A percentile compares a stretch with the other conserved stretches of the same genome.
These are phyloP conservation scores for Rhynchospora pubera DNA, from an alignment of 176 grass and related monocot genomes.

Conservation along the genomic window DNA sequence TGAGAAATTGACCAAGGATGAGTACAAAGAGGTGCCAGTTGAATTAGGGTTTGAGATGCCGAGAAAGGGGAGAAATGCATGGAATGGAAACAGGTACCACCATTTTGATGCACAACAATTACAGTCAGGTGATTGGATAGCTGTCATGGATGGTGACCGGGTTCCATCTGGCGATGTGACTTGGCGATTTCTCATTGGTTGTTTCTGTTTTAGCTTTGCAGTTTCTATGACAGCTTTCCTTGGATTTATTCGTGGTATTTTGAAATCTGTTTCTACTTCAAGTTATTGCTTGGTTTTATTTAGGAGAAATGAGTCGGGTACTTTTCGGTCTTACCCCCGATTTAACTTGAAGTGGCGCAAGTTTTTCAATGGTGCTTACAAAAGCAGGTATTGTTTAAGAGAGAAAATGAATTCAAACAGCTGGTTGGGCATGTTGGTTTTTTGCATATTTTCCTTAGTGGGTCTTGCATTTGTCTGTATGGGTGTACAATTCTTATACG, in stretches of 20 bases:
- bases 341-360: conserved; percentile 62
- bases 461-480: conserved; percentile 50
- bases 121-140: conserved; percentile 77
- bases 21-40: conserved; percentile 72
- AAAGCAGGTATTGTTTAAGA: conserved; percentile 51
- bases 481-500: conserved; percentile 73
- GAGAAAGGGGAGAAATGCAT: conserved; percentile 87
- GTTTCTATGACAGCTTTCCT: conserved; percentile 45
- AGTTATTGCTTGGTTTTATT: conserved; percentile 31
- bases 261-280: conserved; percentile 43
- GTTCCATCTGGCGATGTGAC: conserved; percentile 84
- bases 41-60: conserved; percentile 65
- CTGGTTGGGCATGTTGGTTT: conserved; percentile 58
- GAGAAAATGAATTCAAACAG: conserved; percentile 57
- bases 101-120: conserved; percentile 81
- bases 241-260: conserved; percentile 51
- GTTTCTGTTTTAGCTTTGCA: conserved; percentile 34
- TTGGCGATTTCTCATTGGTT: conserved; percentile 55
- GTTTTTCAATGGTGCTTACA: conserved; percentile 43
- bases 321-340: conserved; percentile 42
- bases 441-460: conserved; percentile 51
- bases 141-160: conserved; percentile 92
- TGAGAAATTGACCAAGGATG: conserved; percentile 85
- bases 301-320: conserved; percentile 45
- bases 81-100: conserved; percentile 98